These are phyloP conservation scores for Pueraria montana DNA, from an alignment of 306 rosid species.

Conservation along the genomic window DNA sequence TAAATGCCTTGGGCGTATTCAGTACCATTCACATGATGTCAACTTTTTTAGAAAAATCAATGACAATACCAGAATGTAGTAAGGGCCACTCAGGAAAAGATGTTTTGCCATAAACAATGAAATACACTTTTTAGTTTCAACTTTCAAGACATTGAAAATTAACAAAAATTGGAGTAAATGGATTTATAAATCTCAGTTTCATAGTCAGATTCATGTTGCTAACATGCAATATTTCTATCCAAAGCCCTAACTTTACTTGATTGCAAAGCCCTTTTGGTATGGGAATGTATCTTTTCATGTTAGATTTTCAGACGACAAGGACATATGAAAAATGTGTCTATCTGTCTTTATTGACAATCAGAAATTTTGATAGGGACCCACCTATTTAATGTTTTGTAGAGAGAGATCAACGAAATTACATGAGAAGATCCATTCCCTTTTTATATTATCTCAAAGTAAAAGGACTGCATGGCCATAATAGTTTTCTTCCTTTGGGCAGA, in stretches of 20 bases:
- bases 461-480: slow-evolving; percentile 33
- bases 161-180: slow-evolving; percentile 11
- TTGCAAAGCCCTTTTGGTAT: not conserved
- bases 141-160: slow-evolving; percentile 37
- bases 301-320: not conserved
- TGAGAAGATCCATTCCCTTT: slow-evolving; percentile 7
- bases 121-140: slow-evolving; percentile 30
- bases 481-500: slow-evolving; percentile 22
- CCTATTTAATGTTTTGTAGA: slow-evolving; percentile 9
- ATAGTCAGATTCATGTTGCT: slow-evolving; percentile 10
- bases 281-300: not conserved
- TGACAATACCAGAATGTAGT: slow-evolving; percentile 36
- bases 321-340: not conserved
- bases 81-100: slow-evolving; percentile 22
- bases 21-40: slow-evolving; percentile 14
- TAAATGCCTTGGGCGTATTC: slow-evolving; percentile 20
- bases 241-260: not conserved
- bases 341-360: not conserved
- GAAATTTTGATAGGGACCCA: not conserved
- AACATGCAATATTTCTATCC: slow-evolving; percentile 20
- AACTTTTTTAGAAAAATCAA: not conserved
- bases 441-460: slow-evolving; percentile 14
- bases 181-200: slow-evolving; percentile 4
- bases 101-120: slow-evolving; percentile 29
- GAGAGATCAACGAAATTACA: not conserved